Conservation (phyloP, 768 basidiomycete genomes). For the Tricholoma terreum region DNA sequence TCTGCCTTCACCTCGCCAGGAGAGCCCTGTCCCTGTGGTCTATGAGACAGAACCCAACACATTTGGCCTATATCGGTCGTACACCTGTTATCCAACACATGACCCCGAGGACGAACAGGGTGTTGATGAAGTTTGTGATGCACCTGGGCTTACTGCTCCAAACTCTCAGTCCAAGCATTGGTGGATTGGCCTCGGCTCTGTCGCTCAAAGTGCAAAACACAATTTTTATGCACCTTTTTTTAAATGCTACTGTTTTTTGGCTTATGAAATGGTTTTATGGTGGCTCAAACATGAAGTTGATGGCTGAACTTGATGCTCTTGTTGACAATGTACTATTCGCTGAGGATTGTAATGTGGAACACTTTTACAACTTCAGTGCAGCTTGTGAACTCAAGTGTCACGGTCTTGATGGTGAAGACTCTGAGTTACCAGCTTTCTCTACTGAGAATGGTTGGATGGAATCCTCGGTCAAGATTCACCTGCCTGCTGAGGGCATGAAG, state of each 20-base stretch:
- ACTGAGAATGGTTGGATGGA: conserved; percentile 20
- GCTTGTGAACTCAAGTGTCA: conserved; percentile 7
- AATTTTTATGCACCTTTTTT: conserved; percentile 15
- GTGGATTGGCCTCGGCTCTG: not conserved
- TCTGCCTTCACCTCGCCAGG: not conserved
- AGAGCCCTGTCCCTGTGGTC: not conserved
- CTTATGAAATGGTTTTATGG: conserved; percentile 24
- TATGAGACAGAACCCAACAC: not conserved
- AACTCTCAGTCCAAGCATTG: not conserved
- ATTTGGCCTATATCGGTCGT: not conserved
- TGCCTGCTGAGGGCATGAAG: conserved; percentile 16
- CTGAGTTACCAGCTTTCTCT: not conserved
- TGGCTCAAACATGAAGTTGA: conserved; percentile 16
- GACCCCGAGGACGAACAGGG: not conserved
- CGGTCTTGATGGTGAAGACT: conserved; percentile 15
- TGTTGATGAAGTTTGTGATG: not conserved
- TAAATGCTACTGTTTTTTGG: conserved; percentile 16
- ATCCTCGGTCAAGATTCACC: conserved; percentile 18
- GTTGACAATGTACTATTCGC: conserved; percentile 23
- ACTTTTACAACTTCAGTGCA: conserved; percentile 19
- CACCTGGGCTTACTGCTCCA: not conserved
- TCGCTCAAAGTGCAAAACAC: not conserved
- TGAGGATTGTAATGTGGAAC: conserved; percentile 18
- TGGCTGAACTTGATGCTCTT: conserved; percentile 17
- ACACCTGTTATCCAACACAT: not conserved